These are phyloP conservation scores for Hevea brasiliensis DNA, from an alignment of 345 rosid genomes.

Conservation along the genomic window DNA sequence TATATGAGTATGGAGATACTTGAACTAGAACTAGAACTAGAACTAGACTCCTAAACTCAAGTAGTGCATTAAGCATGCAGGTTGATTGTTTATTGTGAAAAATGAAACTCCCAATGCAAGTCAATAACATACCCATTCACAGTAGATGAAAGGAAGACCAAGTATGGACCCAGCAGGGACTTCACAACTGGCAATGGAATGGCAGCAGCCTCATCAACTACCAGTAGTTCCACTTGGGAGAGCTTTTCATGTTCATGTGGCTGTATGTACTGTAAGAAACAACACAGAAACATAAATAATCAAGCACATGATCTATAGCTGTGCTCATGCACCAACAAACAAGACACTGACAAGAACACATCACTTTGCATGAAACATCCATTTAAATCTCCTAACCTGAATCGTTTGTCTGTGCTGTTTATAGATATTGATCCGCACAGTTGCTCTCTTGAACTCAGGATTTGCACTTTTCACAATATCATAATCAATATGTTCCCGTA, in stretches of 20 bases:
- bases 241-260: constrained; percentile 96
- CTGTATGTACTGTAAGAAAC: constrained; percentile 67
- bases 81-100: background rate
- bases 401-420: constrained; percentile 93
- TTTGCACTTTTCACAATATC: constrained; percentile 78
- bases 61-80: background rate
- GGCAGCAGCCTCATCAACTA: constrained; percentile 99
- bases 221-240: constrained; percentile 92
- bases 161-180: constrained; percentile 88
- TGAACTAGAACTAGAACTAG: too few relatives aligned
- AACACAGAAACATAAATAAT: constrained; percentile 7
- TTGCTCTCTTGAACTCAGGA: constrained; percentile 72
- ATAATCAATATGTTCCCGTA: constrained; percentile 83
- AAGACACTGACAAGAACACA: constrained; percentile 12
- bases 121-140: constrained; percentile 80
- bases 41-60: constrained; percentile 8
- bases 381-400: constrained; percentile 57
- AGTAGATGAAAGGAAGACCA: constrained; percentile 92
- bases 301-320: constrained; percentile 15
- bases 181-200: constrained; percentile 94
- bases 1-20: background rate
- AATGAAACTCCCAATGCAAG: background rate
- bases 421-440: constrained; percentile 72
- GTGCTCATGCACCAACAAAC: constrained; percentile 5
- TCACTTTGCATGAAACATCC: constrained; percentile 9